A percentile compares a stretch with the other conserved stretches of the same genome.
Evolutionary conservation across 148 eudicot genomes (phyloP).

Genomic region (Camellia lanceoleosa): DNA sequence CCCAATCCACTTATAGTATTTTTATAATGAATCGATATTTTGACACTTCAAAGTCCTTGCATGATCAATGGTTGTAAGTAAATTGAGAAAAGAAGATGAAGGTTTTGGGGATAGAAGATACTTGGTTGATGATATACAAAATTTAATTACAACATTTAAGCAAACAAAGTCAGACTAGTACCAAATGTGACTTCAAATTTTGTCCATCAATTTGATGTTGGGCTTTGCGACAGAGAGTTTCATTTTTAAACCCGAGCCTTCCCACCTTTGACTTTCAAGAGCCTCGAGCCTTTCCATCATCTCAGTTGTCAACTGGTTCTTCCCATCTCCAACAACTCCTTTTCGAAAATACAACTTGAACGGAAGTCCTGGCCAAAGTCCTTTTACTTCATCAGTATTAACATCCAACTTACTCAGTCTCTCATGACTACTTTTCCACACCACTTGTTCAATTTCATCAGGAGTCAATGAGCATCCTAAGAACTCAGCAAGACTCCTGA

Average conservation of each 20-base stretch:
- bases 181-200: neutral
- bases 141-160: too few relatives aligned
- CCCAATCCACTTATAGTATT: too few relatives aligned
- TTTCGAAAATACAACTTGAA: conserved; percentile 6
- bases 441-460: conserved; percentile 17
- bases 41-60: too few relatives aligned
- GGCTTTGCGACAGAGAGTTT: neutral
- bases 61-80: too few relatives aligned
- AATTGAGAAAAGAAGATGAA: too few relatives aligned
- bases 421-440: conserved; percentile 11
- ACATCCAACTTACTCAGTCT: conserved; percentile 14
- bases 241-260: conserved; percentile 1
- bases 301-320: conserved; percentile 8
- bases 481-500: conserved; percentile 14
- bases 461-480: conserved; percentile 1
- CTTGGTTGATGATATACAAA: too few relatives aligned
- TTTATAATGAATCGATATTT: too few relatives aligned
- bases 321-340: too few relatives aligned
- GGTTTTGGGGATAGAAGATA: too few relatives aligned
- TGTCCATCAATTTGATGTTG: neutral
- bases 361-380: neutral
- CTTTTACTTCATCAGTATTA: neutral
- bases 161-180: too few relatives aligned
- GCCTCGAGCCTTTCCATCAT: conserved; percentile 5
- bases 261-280: conserved; percentile 11